Base-by-base conservation (phyloP, 192 early-diverging fungal species). In the Geranomyces variabilis region DNA sequence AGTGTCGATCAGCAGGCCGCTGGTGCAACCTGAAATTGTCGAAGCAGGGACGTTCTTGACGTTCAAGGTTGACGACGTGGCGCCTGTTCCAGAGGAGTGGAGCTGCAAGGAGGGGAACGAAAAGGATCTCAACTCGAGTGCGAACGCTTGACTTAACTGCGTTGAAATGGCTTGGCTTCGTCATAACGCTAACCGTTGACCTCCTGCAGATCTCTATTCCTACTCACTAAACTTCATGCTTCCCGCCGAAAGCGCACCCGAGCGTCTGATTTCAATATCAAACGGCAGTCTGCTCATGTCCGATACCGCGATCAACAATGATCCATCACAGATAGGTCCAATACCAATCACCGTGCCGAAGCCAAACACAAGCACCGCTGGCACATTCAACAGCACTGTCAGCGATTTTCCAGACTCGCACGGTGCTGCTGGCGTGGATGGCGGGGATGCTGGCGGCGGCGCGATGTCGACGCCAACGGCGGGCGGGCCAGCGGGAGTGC, bases 51-150 rank as follows among this genome's bases (percentile, higher is more conserved):
- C 78, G 33, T 88, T 87, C 49, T 55, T 86, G 21, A 75, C 70
- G 22, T 33, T 88, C 43, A 70, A 71, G 34, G 53, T 84, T n/a
- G 78, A 80, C 14, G 84, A 86, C 45, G 45, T 85, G 51, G 74
- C 66, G 43, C 87, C 87, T 31, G 81, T 86, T 8, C 87, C 87
- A 1, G 87, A 88, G 29, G 87, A 88, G 57, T 88, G 87, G 87
- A 82, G 73, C 9, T 59, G 85, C 14, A 87, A 83, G 69, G 87
- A 88, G 49, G 83, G 83, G 30, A 87, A 75, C 44, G 87, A 88
- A 64, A 88, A 88, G 58, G 87, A 88, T 77, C 61, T 82, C 26
- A 85, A 86, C 63, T 86, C 87, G 17, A 88, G 87, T 88, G n/a
- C n/a, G n/a, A n/a, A n/a, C n/a, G n/a, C n/a, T n/a, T n/a, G n/a